These are phyloP conservation scores for Buddleja alternifolia DNA, from an alignment of 257 asterid species.

Conservation along the genomic window DNA sequence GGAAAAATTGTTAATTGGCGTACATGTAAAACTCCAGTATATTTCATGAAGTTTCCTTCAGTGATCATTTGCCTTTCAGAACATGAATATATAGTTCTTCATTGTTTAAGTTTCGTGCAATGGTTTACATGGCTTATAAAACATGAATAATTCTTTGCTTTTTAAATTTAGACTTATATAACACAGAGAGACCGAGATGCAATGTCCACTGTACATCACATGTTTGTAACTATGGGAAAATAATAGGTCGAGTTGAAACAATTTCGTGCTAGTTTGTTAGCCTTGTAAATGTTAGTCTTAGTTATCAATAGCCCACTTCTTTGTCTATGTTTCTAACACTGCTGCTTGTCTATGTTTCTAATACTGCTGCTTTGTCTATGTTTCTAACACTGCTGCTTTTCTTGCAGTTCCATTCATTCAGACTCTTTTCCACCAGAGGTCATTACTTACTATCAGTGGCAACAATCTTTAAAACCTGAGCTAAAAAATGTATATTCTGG, in stretches of 20 bases:
- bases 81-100: background rate
- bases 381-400: constrained; percentile 29
- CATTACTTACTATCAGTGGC: constrained; percentile 79
- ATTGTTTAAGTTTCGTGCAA: background rate
- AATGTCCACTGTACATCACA: background rate
- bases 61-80: constrained; percentile 1
- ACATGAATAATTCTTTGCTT: too few relatives aligned
- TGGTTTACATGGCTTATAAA: too few relatives aligned
- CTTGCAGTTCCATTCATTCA: constrained; percentile 59
- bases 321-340: constrained; percentile 26
- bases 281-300: constrained; percentile 9
- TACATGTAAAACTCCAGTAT: background rate
- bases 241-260: background rate
- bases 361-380: too few relatives aligned
- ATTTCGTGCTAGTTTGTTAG: constrained; percentile 15
- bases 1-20: background rate
- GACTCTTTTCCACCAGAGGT: constrained; percentile 77
- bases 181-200: background rate
- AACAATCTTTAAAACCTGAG: constrained; percentile 65
- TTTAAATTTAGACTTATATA: too few relatives aligned
- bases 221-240: constrained; percentile 5
- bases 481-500: constrained; percentile 54
- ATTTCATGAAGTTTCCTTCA: background rate
- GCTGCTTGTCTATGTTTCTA: too few relatives aligned
- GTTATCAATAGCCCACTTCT: constrained; percentile 1